Evolutionary conservation across 371 early-diverging fungal species (phyloP), one percentile per base, ranked within the genome.

Genomic region (Mortierella sp.): DNA sequence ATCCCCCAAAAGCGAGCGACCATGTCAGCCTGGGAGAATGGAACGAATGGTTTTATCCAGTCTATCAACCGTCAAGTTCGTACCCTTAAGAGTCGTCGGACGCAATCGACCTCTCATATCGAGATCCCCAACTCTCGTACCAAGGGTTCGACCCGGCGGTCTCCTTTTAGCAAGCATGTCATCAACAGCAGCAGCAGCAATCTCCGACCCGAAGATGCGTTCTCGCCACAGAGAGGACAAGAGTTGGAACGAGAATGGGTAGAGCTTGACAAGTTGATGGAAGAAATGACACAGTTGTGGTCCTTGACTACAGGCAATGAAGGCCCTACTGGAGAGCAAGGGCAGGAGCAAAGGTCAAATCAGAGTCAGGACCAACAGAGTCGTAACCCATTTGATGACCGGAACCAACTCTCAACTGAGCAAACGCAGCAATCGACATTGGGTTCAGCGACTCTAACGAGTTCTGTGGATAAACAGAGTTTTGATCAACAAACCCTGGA

Each of bases 251-350:
- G 15, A 0, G 80, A 79, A 1, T 79, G 80, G 80, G 16, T 26
- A 15, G 80, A 79, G 46, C 53, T 79, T 7, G 80, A 79, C 25
- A 72, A 59, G 57, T 25, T 79, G 57, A 79, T 79, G 80, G 80
- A 79, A n/a, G 73, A 79, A 62, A 73, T 79, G 80, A 63, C 70
- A 1, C 52, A 66, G 18, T 64, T 70, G 29, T 79, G 70, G 73
- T 18, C 18, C 57, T n/a, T 21, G 53, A 43, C 7, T 53, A 21
- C 19, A 23, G 48, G 45, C 15, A 9, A 7, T 25, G 57, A 47
- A n/a, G 68, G 60, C 47, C 18, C 47, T 15, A 37, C 16, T 3
- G 45, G 26, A 16, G 55, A 57, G 19, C 65, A 62, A 4, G 52
- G 52, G 28, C n/a, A 45, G 15, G 29, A 57, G 25, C 50, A 64